Conservation (phyloP, 495 filamentous ascomycete genomes). For the Antarctomyces pellizariae region DNA sequence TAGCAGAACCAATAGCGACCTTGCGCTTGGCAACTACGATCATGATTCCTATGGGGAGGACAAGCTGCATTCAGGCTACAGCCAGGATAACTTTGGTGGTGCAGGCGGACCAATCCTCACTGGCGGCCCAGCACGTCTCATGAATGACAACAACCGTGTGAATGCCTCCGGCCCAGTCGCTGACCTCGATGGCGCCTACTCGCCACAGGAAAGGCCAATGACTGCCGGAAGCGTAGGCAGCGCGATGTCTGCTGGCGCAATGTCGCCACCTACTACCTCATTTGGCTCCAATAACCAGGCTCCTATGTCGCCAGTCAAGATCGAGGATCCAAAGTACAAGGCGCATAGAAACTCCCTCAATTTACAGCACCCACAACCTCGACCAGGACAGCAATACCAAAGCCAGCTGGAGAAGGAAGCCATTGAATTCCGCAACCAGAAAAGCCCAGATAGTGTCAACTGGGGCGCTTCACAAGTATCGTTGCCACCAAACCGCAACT, state of each 20-base stretch:
- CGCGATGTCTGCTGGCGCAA: too few relatives aligned
- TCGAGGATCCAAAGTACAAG: conserved; percentile 75
- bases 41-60: conserved; percentile 47
- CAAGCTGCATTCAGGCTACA: conserved; percentile 43
- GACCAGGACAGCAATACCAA: conserved; percentile 60
- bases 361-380: conserved; percentile 75
- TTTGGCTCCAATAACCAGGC: conserved; percentile 20
- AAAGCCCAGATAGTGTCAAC: conserved; percentile 46
- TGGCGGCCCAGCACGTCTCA: too few relatives aligned
- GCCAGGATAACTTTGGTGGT: conserved; percentile 24
- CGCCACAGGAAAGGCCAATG: too few relatives aligned
- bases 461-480: conserved; percentile 34
- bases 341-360: conserved; percentile 77
- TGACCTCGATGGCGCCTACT: too few relatives aligned
- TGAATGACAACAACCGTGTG: too few relatives aligned
- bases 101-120: too few relatives aligned
- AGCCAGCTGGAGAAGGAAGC: conserved; percentile 60
- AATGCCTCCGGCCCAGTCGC: too few relatives aligned
- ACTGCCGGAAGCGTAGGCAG: too few relatives aligned
- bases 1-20: conserved; percentile 33
- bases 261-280: conserved; percentile 11
- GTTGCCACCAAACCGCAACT: conserved; percentile 9
- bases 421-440: conserved; percentile 37
- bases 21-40: conserved; percentile 37
- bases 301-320: conserved; percentile 37